Conservation (phyloP, 176 grass and related monocot genomes). For the Raddia guianensis region DNA sequence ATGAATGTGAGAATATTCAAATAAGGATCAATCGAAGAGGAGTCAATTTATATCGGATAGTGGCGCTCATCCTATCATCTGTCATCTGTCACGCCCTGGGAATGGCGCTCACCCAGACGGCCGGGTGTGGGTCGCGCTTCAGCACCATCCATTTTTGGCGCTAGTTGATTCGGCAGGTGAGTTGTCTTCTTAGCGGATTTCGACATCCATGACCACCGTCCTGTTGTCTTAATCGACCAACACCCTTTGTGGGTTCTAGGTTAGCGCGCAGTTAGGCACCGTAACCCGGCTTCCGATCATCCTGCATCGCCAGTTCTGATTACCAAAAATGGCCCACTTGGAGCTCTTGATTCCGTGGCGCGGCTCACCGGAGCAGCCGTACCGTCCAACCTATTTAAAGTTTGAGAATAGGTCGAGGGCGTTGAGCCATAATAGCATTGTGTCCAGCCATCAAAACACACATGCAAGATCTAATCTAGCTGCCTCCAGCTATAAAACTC, state of each 20-base stretch:
- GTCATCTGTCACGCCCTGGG: too few relatives aligned
- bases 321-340: constrained; percentile 67
- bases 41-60: too few relatives aligned
- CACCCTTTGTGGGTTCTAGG: constrained; percentile 54
- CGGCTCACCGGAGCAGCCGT: constrained; percentile 14
- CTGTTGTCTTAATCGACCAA: constrained; percentile 57
- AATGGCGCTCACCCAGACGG: too few relatives aligned
- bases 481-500: too few relatives aligned
- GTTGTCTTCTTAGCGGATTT: constrained; percentile 87
- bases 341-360: constrained; percentile 46
- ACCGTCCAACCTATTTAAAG: constrained; percentile 44
- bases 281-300: constrained; percentile 39
- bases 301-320: constrained; percentile 53
- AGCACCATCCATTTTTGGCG: constrained; percentile 68
- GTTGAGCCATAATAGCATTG: too few relatives aligned
- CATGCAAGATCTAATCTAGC: too few relatives aligned
- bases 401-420: constrained; percentile 50
- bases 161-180: constrained; percentile 84
- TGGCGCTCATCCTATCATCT: too few relatives aligned
- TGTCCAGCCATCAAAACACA: too few relatives aligned
- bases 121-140: too few relatives aligned
- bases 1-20: too few relatives aligned
- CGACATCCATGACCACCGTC: constrained; percentile 51
- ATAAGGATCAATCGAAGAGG: too few relatives aligned
- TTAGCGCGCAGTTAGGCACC: constrained; percentile 47